Percentiles rank a stretch among this genome's conserved stretches.
phyloP scores from a whole-genome alignment of 140 eudicot species.

The Cichorium intybus region DNA sequence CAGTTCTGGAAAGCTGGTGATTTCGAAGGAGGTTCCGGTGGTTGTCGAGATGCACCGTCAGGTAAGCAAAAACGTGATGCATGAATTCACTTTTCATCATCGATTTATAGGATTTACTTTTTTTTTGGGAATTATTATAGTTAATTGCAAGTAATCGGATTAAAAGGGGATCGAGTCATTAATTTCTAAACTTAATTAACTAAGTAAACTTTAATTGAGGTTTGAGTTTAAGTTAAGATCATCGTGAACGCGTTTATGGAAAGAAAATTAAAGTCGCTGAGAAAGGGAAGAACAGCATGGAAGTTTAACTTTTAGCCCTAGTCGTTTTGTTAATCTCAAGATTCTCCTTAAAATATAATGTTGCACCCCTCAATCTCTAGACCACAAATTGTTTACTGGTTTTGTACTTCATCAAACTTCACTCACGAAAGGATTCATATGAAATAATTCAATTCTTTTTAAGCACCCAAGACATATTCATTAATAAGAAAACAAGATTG shows the following conservation, averaged over 20 bases:
- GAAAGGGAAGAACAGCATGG: neutral
- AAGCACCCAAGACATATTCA: too few relatives aligned
- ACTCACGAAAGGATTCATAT: neutral
- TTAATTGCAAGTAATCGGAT: slow-evolving; percentile 4
- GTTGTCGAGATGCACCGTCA: slow-evolving; percentile 23
- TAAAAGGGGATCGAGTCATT: neutral
- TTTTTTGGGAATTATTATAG: neutral
- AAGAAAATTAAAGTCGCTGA: neutral
- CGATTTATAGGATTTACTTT: neutral
- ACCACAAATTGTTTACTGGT: neutral
- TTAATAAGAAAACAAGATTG: too few relatives aligned
- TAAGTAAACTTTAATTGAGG: neutral
- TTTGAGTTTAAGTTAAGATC: neutral
- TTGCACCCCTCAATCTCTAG: neutral
- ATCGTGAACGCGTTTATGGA: neutral
- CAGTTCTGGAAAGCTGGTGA: slow-evolving; percentile 58
- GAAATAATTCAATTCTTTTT: too few relatives aligned
- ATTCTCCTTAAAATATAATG: neutral
- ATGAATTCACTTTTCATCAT: neutral
- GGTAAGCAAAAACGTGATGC: slow-evolving; percentile 17
- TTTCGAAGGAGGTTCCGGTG: slow-evolving; percentile 28
- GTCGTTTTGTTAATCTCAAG: neutral
- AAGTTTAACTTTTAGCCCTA: neutral
- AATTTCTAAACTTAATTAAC: neutral
- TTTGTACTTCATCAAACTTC: too few relatives aligned